phyloP scores from a whole-genome alignment of 1,284 basidiomycete genomes.

The Ganoderma lucidum region DNA sequence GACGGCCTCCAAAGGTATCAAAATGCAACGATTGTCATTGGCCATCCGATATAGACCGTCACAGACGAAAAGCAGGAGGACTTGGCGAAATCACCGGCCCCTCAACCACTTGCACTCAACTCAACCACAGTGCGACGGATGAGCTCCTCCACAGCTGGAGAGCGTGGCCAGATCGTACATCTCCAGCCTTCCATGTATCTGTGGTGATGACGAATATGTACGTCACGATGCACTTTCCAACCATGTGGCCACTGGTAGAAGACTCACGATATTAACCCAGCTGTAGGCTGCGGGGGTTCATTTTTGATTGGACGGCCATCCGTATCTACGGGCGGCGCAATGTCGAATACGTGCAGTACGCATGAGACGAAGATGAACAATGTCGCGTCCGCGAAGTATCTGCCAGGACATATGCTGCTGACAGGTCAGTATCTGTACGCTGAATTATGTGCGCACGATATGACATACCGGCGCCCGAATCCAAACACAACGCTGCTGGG shows the following conservation, averaged over 20 bases:
- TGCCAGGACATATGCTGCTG: neutral
- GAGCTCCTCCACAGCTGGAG: neutral
- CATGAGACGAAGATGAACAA: neutral
- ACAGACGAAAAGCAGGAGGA: neutral
- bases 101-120: neutral
- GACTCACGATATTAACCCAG: neutral
- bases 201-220: neutral
- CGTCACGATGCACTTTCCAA: neutral
- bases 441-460: neutral
- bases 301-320: slow-evolving; percentile 1
- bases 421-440: neutral
- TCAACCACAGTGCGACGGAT: neutral
- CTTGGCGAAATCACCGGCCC: neutral
- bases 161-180: neutral
- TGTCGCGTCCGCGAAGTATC: slow-evolving; percentile 9
- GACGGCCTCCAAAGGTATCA: no score
- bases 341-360: neutral
- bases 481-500: slow-evolving; percentile 22
- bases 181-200: neutral
- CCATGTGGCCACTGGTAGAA: neutral
- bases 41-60: no score
- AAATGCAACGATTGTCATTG: neutral
- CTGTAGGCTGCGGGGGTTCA: neutral
- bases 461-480: slow-evolving; percentile 17
- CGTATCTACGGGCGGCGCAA: neutral